A percentile compares a stretch with the other conserved stretches of the same genome.
Conservation (phyloP, 768 basidiomycete species). For the Chalciporus piperatus region DNA sequence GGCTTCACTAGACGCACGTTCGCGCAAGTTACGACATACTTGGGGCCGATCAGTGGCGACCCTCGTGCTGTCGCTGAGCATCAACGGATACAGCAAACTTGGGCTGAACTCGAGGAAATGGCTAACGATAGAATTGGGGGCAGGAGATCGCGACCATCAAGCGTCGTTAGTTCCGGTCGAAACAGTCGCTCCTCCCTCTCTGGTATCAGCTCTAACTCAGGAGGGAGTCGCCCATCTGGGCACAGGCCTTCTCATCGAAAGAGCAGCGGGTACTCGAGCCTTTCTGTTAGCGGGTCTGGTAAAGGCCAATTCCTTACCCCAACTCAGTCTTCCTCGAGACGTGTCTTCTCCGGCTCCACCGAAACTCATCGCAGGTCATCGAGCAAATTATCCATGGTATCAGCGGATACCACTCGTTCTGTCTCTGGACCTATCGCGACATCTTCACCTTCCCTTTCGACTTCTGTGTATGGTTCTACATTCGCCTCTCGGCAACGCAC, state of each 20-base stretch:
- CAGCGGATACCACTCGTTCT: conserved; percentile 53
- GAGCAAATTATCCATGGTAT: conserved; percentile 52
- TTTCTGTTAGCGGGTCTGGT: conserved; percentile 31
- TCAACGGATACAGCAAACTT: conserved; percentile 71
- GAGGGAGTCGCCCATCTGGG: conserved; percentile 13
- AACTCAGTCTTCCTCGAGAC: conserved; percentile 44
- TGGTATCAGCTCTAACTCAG: conserved; percentile 21
- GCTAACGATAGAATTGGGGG: conserved; percentile 61
- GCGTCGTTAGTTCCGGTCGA: conserved; percentile 62
- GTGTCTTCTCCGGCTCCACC: conserved; percentile 48
- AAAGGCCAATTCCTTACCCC: conserved; percentile 46
- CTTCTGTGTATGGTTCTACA: conserved; percentile 56
- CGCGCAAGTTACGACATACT: conserved; percentile 42
- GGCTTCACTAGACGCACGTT: conserved; percentile 58
- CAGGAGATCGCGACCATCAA: conserved; percentile 62
- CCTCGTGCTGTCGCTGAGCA: conserved; percentile 57
- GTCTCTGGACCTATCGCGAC: conserved; percentile 62
- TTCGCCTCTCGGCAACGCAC: conserved; percentile 86
- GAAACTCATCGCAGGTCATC: conserved; percentile 48
- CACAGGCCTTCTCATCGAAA: conserved; percentile 22
- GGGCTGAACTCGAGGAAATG: conserved; percentile 82
- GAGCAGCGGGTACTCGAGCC: conserved; percentile 25
- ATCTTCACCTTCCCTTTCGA: conserved; percentile 31
- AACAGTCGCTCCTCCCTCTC: conserved; percentile 58
- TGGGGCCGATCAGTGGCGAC: conserved; percentile 52